Evolutionary conservation across 305 asterid species (phyloP).

Genomic region (Caryopteris hybrid): DNA sequence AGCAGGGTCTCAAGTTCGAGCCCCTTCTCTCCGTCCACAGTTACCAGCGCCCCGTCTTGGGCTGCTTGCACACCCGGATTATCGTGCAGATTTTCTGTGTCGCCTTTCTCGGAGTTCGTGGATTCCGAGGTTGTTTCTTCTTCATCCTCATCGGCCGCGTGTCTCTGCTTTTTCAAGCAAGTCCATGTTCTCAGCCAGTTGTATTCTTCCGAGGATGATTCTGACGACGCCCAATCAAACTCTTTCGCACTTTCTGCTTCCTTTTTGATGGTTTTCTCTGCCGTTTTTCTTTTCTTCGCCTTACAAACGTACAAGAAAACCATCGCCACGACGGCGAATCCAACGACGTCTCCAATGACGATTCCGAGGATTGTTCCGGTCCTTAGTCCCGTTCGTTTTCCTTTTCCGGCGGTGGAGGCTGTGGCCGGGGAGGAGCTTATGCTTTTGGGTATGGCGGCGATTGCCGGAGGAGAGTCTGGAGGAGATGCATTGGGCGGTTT

Average conservation of each 20-base stretch:
- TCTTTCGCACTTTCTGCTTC: slow-evolving; percentile 51
- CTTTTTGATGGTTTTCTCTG: slow-evolving; percentile 5
- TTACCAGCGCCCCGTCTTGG: slow-evolving; percentile 53
- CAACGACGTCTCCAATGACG: slow-evolving; percentile 53
- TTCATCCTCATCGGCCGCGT: slow-evolving; percentile 16
- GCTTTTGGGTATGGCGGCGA: slow-evolving; percentile 71
- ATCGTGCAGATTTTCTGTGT: too few species aligned
- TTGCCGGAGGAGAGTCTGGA: slow-evolving; percentile 67
- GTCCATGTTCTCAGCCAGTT: slow-evolving; percentile 68
- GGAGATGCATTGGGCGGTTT: slow-evolving; percentile 31
- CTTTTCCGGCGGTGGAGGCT: background rate
- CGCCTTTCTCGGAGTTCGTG: slow-evolving; percentile 29
- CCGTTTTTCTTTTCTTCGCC: slow-evolving; percentile 35
- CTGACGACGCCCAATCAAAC: slow-evolving; percentile 72
- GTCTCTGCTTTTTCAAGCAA: slow-evolving; percentile 45
- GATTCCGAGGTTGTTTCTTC: slow-evolving; percentile 42
- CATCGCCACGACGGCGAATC: slow-evolving; percentile 40
- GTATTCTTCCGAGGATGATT: slow-evolving; percentile 44
- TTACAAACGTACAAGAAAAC: slow-evolving; percentile 36
- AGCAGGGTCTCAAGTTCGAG: slow-evolving; percentile 68
- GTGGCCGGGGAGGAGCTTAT: slow-evolving; percentile 32
- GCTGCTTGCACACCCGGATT: slow-evolving; percentile 19
- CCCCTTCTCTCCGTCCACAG: slow-evolving; percentile 79
- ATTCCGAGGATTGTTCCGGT: slow-evolving; percentile 50
- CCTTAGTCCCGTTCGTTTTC: slow-evolving; percentile 24